phyloP scores from a whole-genome alignment of 805 yeast genomes.

The Sugiyamaella boreocaroliniensis region DNA sequence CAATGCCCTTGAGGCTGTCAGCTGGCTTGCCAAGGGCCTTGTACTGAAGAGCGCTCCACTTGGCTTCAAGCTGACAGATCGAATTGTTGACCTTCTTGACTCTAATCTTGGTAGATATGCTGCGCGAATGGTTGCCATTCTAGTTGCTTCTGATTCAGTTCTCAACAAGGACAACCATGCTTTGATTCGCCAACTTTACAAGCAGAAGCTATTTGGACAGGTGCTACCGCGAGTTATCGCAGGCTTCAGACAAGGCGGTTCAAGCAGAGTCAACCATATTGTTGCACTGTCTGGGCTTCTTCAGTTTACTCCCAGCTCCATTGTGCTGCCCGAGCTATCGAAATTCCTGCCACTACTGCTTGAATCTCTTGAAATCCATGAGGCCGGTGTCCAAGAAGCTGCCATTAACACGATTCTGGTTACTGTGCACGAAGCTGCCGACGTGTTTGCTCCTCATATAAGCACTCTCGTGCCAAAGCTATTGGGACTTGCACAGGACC shows the following conservation, averaged over 20 bases:
- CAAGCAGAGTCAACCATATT: slow-evolving; percentile 46
- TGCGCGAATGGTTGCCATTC: slow-evolving; percentile 54
- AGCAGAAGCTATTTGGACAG: slow-evolving; percentile 67
- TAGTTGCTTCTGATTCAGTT: slow-evolving; percentile 61
- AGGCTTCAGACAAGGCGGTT: slow-evolving; percentile 33
- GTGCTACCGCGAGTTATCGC: slow-evolving; percentile 51
- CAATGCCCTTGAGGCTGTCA: slow-evolving; percentile 38
- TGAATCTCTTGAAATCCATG: slow-evolving; percentile 49
- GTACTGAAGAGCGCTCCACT: slow-evolving; percentile 47
- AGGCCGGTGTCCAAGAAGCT: slow-evolving; percentile 48
- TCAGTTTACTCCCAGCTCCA: slow-evolving; percentile 53
- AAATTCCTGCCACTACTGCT: slow-evolving; percentile 65
- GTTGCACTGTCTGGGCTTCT: slow-evolving; percentile 62
- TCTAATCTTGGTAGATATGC: slow-evolving; percentile 33
- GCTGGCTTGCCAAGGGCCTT: slow-evolving; percentile 72
- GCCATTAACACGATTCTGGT: slow-evolving; percentile 54
- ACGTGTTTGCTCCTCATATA: slow-evolving; percentile 47
- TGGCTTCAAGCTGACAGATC: slow-evolving; percentile 32
- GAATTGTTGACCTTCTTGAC: slow-evolving; percentile 34
- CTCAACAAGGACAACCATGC: slow-evolving; percentile 50
- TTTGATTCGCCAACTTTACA: slow-evolving; percentile 61
- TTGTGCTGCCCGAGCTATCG: slow-evolving; percentile 58
- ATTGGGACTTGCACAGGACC: slow-evolving; percentile 28
- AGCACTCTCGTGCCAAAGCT: slow-evolving; percentile 52
- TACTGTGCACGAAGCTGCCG: slow-evolving; percentile 50